A percentile compares a stretch with the other conserved stretches of the same genome.
Conservation (phyloP, 805 yeast species). For the Hanseniaspora mollemarum region DNA sequence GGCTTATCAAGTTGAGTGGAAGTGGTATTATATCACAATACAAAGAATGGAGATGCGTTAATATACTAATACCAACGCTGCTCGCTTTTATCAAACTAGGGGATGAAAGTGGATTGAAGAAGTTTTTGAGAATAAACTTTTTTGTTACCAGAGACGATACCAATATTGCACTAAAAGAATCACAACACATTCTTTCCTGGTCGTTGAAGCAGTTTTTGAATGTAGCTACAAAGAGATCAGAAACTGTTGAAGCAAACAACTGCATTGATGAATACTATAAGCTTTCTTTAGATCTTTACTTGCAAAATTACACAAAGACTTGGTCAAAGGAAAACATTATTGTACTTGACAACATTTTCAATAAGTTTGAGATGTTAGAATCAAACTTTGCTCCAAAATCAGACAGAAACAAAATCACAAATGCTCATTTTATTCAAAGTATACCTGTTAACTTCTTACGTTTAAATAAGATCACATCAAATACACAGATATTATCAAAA, state of each 20-base stretch:
- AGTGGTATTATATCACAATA: constrained; percentile 50
- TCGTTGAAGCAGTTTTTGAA: constrained; percentile 7
- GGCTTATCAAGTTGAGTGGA: constrained; percentile 44
- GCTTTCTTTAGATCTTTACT: constrained; percentile 3
- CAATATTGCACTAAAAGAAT: not conserved
- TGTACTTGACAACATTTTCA: not conserved
- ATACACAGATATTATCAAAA: not conserved
- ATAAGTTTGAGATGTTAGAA: not conserved
- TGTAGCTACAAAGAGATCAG: not conserved
- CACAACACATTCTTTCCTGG: constrained; percentile 6
- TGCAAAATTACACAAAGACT: constrained; percentile 2
- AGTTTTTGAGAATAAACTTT: constrained; percentile 7
- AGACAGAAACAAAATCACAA: constrained; percentile 3
- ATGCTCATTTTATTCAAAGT: constrained; percentile 23
- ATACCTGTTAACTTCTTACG: constrained; percentile 55
- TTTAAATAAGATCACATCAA: constrained; percentile 33
- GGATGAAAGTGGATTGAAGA: constrained; percentile 6
- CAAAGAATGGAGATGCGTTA: constrained; percentile 59
- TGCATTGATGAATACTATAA: not conserved
- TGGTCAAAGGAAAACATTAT: not conserved
- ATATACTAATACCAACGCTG: constrained; percentile 30
- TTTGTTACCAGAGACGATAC: constrained; percentile 6
- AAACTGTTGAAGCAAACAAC: not conserved
- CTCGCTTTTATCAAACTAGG: constrained; percentile 3
- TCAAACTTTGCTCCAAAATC: not conserved